A percentile compares a stretch with the other conserved stretches of the same genome.
phyloP scores from a whole-genome alignment of 176 grass and related monocot species.

The Pontederia crassipes region DNA sequence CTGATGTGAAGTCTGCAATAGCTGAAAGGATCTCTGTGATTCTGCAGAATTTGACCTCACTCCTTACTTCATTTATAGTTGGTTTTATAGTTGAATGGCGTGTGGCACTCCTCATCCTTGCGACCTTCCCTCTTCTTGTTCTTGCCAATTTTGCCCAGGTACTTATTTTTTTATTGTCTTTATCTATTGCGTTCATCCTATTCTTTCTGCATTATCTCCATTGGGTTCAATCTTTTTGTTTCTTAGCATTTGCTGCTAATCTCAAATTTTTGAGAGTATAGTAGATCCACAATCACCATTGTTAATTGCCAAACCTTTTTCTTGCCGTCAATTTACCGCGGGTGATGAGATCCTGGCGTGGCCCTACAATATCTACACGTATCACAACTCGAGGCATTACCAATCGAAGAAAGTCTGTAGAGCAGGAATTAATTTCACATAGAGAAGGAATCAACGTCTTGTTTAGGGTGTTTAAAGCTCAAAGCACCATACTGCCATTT shows the following conservation, averaged over 20 bases:
- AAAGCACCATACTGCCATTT: not conserved
- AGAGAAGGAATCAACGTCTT: not conserved
- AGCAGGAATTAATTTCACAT: too few species aligned
- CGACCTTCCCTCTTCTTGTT: slow-evolving; percentile 92
- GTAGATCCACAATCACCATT: too few species aligned
- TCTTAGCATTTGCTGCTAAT: too few species aligned
- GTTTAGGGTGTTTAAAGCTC: not conserved
- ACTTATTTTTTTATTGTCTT: slow-evolving; percentile 5
- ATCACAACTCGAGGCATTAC: too few species aligned
- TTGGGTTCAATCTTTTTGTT: too few species aligned
- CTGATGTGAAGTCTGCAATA: slow-evolving; percentile 85
- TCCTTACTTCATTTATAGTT: slow-evolving; percentile 83
- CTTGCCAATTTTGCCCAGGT: slow-evolving; percentile 93
- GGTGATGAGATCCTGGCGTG: too few species aligned
- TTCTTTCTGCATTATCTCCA: too few species aligned
- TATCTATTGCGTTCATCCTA: not conserved
- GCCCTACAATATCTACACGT: too few species aligned
- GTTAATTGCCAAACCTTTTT: too few species aligned
- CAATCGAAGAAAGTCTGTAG: too few species aligned
- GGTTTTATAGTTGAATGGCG: slow-evolving; percentile 93
- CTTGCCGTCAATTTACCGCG: too few species aligned
- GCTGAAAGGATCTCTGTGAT: slow-evolving; percentile 95
- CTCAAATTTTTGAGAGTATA: too few species aligned
- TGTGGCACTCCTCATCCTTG: slow-evolving; percentile 83
- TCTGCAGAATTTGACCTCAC: slow-evolving; percentile 85